Evolutionary conservation across 108 stramenopile genomes (phyloP).

Genomic region (Mediolabrus comicus): DNA sequence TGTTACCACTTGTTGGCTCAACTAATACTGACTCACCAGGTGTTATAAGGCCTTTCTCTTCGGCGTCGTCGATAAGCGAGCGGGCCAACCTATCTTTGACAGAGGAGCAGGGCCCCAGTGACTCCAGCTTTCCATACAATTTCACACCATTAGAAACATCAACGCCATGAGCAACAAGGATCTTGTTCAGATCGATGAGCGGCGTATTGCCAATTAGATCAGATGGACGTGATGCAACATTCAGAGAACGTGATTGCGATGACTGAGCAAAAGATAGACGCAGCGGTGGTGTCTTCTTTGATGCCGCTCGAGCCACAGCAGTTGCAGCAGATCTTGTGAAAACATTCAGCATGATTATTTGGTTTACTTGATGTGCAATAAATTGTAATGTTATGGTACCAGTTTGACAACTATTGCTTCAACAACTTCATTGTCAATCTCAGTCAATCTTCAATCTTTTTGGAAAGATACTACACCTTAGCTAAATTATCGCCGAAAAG

Average conservation of each 20-base stretch:
- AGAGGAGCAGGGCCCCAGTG: constrained; percentile 62
- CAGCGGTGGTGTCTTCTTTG: neutral
- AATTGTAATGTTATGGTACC: too few species aligned
- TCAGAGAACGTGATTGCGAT: neutral
- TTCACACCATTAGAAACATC: constrained; percentile 37
- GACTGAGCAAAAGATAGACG: neutral
- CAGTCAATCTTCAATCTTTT: too few species aligned
- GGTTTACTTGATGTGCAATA: too few species aligned
- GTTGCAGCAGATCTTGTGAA: neutral
- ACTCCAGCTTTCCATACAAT: constrained; percentile 66
- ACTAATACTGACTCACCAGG: constrained; percentile 73
- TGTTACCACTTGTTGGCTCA: constrained; percentile 88
- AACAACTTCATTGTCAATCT: too few species aligned
- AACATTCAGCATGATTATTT: neutral
- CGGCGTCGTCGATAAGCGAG: constrained; percentile 74
- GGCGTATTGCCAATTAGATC: constrained; percentile 72
- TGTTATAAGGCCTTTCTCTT: constrained; percentile 60
- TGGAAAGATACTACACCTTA: too few species aligned
- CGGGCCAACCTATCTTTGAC: constrained; percentile 82
- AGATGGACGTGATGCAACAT: constrained; percentile 46
- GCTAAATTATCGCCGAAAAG: neutral
- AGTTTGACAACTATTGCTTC: too few species aligned
- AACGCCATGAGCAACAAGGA: constrained; percentile 34
- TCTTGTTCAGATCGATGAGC: constrained; percentile 47
- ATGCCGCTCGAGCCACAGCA: neutral